Evolutionary conservation across 495 filamentous ascomycete genomes (phyloP).

Genomic region (Trichoderma virens): DNA sequence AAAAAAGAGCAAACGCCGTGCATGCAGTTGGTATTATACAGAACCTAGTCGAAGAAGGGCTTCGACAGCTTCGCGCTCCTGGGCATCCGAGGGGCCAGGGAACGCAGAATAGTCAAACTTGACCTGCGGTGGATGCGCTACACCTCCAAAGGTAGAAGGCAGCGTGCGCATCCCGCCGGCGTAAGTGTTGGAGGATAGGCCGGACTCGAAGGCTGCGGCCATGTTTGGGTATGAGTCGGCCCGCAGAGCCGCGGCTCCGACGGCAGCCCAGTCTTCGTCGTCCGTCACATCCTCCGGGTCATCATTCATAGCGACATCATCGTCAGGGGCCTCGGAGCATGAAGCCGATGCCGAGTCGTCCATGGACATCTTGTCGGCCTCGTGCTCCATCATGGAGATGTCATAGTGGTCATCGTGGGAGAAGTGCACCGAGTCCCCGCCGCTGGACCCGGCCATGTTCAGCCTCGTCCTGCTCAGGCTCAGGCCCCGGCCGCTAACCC

Average conservation of each 20-base stretch:
- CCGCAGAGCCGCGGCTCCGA: constrained; percentile 78
- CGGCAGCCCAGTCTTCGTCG: constrained; percentile 92
- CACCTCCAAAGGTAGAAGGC: constrained; percentile 31
- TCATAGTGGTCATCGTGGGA: constrained; percentile 59
- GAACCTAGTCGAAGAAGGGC: constrained; percentile 78
- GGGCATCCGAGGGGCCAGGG: constrained; percentile 48
- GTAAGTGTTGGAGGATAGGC: constrained; percentile 21
- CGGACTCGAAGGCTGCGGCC: constrained; percentile 16
- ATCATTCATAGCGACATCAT: constrained; percentile 54
- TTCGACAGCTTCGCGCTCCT: constrained; percentile 79
- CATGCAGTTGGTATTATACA: constrained; percentile 56
- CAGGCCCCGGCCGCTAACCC: constrained; percentile 35
- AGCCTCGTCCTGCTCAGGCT: constrained; percentile 39
- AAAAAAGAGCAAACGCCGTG: constrained; percentile 22
- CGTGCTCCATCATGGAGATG: constrained; percentile 67
- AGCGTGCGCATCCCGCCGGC: constrained; percentile 37
- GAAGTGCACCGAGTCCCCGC: constrained; percentile 63
- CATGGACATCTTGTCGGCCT: constrained; percentile 94
- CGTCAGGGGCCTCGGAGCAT: constrained; percentile 68
- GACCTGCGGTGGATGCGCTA: constrained; percentile 39
- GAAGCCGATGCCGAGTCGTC: constrained; percentile 65
- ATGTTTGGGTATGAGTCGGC: constrained; percentile 52
- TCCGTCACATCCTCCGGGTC: constrained; percentile 84
- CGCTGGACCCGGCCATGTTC: constrained; percentile 46
- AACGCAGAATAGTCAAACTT: constrained; percentile 43